Evolutionary conservation across 345 rosid genomes (phyloP).

Genomic region (Lepidium aucheri): DNA sequence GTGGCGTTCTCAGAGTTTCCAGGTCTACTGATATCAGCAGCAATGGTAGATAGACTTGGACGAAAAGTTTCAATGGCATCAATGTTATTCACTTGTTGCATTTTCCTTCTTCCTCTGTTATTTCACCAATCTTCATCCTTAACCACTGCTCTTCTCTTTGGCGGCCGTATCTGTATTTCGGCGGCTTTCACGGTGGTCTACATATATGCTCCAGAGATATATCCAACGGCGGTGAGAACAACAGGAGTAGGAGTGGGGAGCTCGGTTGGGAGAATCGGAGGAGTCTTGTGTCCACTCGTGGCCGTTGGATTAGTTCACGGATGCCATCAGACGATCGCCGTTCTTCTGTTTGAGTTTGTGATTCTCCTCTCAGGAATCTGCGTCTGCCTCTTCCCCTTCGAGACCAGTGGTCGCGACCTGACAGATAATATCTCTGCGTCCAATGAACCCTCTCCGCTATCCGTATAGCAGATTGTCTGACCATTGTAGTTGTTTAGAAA

Average conservation of each 20-base stretch:
- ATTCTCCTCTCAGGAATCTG: conserved; percentile 53
- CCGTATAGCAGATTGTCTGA: conserved; percentile 2
- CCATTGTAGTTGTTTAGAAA: not conserved
- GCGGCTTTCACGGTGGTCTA: conserved; percentile 61
- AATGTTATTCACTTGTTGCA: conserved; percentile 64
- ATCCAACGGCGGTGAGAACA: conserved; percentile 85
- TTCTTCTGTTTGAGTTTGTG: conserved; percentile 56
- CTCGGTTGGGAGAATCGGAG: conserved; percentile 88
- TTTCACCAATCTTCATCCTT: conserved; percentile 47
- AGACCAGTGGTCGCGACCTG: conserved; percentile 73
- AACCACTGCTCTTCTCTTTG: conserved; percentile 68
- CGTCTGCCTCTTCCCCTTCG: conserved; percentile 65
- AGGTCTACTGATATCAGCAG: conserved; percentile 72
- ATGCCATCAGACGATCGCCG: conserved; percentile 65
- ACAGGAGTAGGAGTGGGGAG: conserved; percentile 88
- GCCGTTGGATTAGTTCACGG: conserved; percentile 78
- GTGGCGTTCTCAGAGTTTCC: conserved; percentile 52
- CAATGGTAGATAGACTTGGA: conserved; percentile 70
- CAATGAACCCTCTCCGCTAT: too few species aligned
- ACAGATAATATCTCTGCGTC: conserved; percentile 37
- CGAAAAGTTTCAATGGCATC: conserved; percentile 75
- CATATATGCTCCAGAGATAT: conserved; percentile 91
- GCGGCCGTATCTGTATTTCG: conserved; percentile 82
- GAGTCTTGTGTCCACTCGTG: conserved; percentile 80
- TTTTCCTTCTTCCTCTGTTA: conserved; percentile 69